phyloP scores from a whole-genome alignment of 371 early-diverging fungal species.

The Apophysomyces ossiformis region DNA sequence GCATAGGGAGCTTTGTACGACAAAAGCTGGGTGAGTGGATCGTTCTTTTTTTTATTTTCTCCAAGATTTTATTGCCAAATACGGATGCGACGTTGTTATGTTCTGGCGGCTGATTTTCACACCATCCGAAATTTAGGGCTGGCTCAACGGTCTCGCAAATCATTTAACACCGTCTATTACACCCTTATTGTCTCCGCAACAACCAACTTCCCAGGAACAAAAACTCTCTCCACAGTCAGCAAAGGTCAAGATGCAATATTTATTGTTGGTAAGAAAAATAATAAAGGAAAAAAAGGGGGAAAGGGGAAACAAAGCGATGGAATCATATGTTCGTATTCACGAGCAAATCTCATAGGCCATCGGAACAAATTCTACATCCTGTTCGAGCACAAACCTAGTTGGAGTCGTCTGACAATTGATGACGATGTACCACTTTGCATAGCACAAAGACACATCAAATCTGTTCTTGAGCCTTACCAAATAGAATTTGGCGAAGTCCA shows the following conservation, averaged over 20 bases:
- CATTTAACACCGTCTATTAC: constrained; percentile 18
- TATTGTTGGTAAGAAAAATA: constrained; percentile 33
- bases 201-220: constrained; percentile 34
- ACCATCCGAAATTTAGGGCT: neutral
- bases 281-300: constrained; percentile 1
- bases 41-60: neutral
- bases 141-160: neutral
- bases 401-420: constrained; percentile 38
- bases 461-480: constrained; percentile 37
- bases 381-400: constrained; percentile 38
- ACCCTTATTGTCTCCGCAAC: constrained; percentile 32
- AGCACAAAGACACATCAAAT: constrained; percentile 28
- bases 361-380: constrained; percentile 31
- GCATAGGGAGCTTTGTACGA: constrained; percentile 36
- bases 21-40: constrained; percentile 40
- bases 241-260: constrained; percentile 32
- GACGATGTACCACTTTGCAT: constrained; percentile 32
- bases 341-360: constrained; percentile 29
- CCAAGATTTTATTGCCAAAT: constrained; percentile 13
- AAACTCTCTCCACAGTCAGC: constrained; percentile 29
- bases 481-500: constrained; percentile 31
- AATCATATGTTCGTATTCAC: neutral
- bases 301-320: neutral
- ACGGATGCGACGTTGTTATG: neutral
- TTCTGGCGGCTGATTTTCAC: neutral